Conservation (phyloP, 441 rosid genomes). For the Corymbia citriodora region DNA sequence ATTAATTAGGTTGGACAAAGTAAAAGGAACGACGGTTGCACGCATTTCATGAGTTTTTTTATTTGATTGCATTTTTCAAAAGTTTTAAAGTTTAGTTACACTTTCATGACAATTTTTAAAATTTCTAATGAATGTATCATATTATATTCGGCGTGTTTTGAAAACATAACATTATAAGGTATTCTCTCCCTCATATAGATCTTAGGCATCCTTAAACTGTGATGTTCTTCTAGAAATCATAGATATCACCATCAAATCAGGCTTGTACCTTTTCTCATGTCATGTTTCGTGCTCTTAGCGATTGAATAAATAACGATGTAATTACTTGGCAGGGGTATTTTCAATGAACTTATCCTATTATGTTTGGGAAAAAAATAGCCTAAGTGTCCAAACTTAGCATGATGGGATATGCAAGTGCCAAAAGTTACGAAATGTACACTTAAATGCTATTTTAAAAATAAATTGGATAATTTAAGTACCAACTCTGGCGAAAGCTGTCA, state of each 20-base stretch:
- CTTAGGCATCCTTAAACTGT: neutral
- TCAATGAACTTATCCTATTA: neutral
- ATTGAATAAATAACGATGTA: neutral
- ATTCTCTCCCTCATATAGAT: neutral
- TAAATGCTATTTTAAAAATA: no score
- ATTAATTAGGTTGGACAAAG: fast-evolving
- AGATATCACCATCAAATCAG: neutral
- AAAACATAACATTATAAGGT: neutral
- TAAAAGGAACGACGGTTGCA: fast-evolving
- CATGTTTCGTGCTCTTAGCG: neutral
- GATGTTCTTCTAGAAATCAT: neutral
- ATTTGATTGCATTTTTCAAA: fast-evolving
- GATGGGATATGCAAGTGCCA: no score
- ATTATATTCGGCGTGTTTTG: neutral
- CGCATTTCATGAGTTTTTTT: neutral
- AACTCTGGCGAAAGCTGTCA: no score
- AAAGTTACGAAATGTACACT: no score
- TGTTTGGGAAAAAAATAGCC: no score
- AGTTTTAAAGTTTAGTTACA: fast-evolving
- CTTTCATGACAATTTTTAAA: fast-evolving
- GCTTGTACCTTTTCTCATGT: neutral
- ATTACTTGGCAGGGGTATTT: neutral
- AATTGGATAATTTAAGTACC: no score
- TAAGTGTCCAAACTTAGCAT: no score
- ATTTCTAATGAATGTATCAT: fast-evolving